Evolutionary conservation across 2,329 filamentous ascomycete species (phyloP).

Genomic region (Ophiostoma populinum): DNA sequence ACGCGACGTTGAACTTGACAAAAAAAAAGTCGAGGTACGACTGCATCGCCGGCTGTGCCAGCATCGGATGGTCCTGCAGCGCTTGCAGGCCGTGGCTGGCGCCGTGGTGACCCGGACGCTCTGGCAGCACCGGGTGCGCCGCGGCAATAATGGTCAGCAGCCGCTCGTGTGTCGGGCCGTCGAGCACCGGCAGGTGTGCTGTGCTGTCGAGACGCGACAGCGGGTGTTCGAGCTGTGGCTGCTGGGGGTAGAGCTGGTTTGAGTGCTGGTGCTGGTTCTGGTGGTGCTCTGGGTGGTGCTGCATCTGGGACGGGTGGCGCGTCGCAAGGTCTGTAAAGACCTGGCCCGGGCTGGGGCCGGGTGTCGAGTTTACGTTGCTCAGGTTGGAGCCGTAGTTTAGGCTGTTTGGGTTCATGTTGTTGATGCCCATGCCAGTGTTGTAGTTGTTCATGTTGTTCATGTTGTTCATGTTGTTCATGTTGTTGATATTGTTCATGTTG

Average conservation of each 20-base stretch:
- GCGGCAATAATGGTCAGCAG: background rate
- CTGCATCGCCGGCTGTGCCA: constrained; percentile 6
- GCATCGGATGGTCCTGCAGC: constrained; percentile 1
- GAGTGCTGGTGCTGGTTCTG: background rate
- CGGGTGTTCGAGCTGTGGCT: constrained; percentile 5
- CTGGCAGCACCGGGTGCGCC: background rate
- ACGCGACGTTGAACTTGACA: constrained; percentile 8
- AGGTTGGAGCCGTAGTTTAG: background rate
- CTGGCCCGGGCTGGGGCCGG: too few species aligned
- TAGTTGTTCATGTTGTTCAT: background rate
- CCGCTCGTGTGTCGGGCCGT: background rate
- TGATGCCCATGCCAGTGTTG: background rate
- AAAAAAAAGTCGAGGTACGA: constrained; percentile 7
- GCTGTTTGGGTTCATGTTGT: background rate
- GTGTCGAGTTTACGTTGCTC: too few species aligned
- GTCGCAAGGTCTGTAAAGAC: too few species aligned
- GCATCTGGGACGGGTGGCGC: too few species aligned
- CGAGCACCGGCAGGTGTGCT: constrained; percentile 1
- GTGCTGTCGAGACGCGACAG: constrained; percentile 4
- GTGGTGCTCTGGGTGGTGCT: too few species aligned
- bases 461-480: background rate
- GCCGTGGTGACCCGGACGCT: background rate
- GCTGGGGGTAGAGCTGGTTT: background rate
- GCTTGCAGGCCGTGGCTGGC: too few species aligned
- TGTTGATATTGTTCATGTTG: background rate